Base-by-base conservation (phyloP, 2,329 filamentous ascomycete species). In the Fusarium sp. region DNA sequence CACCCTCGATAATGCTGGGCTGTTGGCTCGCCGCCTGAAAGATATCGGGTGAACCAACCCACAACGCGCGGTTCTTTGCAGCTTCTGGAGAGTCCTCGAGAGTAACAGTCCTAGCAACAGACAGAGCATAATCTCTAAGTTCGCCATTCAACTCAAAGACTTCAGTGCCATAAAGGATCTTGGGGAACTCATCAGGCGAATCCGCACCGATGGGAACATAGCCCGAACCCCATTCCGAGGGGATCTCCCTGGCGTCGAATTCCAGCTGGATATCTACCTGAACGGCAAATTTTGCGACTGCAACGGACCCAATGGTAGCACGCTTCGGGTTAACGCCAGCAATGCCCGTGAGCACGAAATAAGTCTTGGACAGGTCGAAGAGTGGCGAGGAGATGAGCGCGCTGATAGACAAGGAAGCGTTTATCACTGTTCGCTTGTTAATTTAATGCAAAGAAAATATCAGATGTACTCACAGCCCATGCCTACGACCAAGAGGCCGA, bases 281-380 rank as follows among this genome's bases (percentile, higher is more conserved):
- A 4, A 76, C 16, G 1, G 74, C 73, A 18, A 76, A 76, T n/a
- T 33, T 76, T 9, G 74, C 74, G n/a, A 76, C 50, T 0, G 74
- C 74, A 6, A 76, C 74, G 14, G 74, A 76, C 0, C 74, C 74
- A 9, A 76, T 72, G 3, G 74, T 75, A 0, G 71, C 74, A 35
- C 70, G 52, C 29, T 76, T 76, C 1, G 74, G 74, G 2, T 76
- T 76, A 1, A 76, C 71, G 0, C 74, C 74, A 3, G 74, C 74
- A 0, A 76, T 76, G 2, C 74, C 74, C 0, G 74, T 76, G 40
- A 76, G 33, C 25, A 76, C 18, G 8, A 76, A 76, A 35, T 76
- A 76, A 1, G 74, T 73, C 35, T 59, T 75, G 18, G 31, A 47
- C 16, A 76, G 52, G 6, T 76, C 52, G 9, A 76, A 76, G 3